phyloP scores from a whole-genome alignment of 2,329 filamentous ascomycete species.

The Neodidymelliopsis sp. region DNA sequence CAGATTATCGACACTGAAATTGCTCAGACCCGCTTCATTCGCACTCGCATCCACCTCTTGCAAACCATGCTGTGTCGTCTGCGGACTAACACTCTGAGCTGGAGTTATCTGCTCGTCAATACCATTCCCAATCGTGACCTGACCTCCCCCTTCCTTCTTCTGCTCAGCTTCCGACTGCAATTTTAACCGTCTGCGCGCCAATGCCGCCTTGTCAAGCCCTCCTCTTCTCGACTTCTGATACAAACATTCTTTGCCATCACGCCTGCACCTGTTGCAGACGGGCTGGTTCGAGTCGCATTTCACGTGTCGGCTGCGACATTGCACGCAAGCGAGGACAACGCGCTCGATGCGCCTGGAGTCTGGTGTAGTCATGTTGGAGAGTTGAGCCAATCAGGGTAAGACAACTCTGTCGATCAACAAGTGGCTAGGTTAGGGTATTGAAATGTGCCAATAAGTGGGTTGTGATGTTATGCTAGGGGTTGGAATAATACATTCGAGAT shows the following conservation, averaged over 20 bases:
- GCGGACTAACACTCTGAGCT: too few species aligned
- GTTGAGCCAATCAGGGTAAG: not conserved
- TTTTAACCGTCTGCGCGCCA: conserved; percentile 36
- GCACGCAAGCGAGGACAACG: conserved; percentile 43
- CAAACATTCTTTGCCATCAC: conserved; percentile 44
- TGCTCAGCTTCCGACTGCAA: conserved; percentile 37
- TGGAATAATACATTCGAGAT: too few species aligned
- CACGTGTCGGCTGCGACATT: conserved; percentile 45
- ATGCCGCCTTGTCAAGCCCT: conserved; percentile 43
- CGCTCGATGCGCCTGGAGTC: conserved; percentile 36
- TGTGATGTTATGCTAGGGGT: too few species aligned
- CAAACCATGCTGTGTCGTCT: too few species aligned
- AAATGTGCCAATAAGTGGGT: too few species aligned
- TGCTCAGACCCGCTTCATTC: too few species aligned
- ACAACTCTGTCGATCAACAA: not conserved
- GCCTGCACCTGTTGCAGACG: conserved; percentile 39
- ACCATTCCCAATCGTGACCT: conserved; percentile 8
- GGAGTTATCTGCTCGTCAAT: not conserved
- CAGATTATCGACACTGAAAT: conserved; percentile 7
- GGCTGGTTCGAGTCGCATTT: conserved; percentile 46
- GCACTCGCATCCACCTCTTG: too few species aligned
- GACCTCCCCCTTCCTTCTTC: too few species aligned
- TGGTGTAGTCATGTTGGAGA: conserved; percentile 31
- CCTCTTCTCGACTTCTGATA: conserved; percentile 46
- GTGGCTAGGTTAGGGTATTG: too few species aligned